A percentile compares a stretch with the other conserved stretches of the same genome.
Evolutionary conservation across 768 basidiomycete genomes (phyloP).

Genomic region (Pleurotus tuoliensis): DNA sequence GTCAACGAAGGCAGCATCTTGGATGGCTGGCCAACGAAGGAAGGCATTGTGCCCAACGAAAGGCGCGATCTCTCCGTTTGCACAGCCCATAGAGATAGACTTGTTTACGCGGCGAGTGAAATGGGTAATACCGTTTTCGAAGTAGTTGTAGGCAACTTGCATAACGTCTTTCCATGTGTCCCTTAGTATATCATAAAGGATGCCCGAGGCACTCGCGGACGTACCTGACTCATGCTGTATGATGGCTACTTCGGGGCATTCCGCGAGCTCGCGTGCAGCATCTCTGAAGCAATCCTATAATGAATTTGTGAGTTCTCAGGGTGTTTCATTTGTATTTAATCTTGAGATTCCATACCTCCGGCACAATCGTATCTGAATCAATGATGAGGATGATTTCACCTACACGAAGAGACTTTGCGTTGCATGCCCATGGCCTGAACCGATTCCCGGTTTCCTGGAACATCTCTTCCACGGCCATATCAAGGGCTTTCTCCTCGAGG

Average conservation of each 20-base stretch:
- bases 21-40: slow-evolving; percentile 84
- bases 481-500: slow-evolving; percentile 70
- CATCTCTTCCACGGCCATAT: slow-evolving; percentile 71
- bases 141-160: slow-evolving; percentile 87
- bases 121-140: slow-evolving; percentile 86
- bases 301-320: slow-evolving; percentile 1
- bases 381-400: slow-evolving; percentile 80
- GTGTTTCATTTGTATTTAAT: not conserved
- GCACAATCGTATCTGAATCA: slow-evolving; percentile 77
- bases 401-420: slow-evolving; percentile 69
- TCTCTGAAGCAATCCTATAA: slow-evolving; percentile 80
- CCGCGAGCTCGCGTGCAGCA: slow-evolving; percentile 80
- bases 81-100: slow-evolving; percentile 74
- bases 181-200: not conserved
- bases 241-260: slow-evolving; percentile 81
- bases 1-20: slow-evolving; percentile 80
- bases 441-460: slow-evolving; percentile 51
- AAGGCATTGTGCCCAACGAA: slow-evolving; percentile 91
- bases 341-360: slow-evolving; percentile 43
- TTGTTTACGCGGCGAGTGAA: slow-evolving; percentile 88
- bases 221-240: slow-evolving; percentile 85
- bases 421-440: slow-evolving; percentile 75
- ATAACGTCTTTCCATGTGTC: slow-evolving; percentile 57
- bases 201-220: slow-evolving; percentile 10
- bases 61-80: slow-evolving; percentile 79